Conservation (phyloP, 2,329 filamentous ascomycete species). For the Trichoderma lentiforme region DNA sequence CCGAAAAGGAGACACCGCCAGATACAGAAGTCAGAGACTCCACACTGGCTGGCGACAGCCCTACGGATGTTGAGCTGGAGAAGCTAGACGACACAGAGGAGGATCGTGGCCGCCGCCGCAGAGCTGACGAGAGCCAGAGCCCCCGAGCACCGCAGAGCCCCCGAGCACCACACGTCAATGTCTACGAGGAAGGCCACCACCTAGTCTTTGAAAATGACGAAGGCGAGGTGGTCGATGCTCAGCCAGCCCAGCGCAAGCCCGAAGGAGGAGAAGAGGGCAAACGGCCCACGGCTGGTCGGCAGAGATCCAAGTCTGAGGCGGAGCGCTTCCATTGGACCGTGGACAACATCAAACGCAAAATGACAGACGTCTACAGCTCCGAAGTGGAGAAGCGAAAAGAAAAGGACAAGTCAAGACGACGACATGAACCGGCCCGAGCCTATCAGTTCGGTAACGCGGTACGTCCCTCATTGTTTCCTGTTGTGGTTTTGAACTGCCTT, state of each 20-base stretch:
- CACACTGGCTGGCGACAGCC: constrained; percentile 32
- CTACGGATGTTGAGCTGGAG: constrained; percentile 31
- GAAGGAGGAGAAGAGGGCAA: constrained; percentile 9
- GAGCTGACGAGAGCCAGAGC: neutral
- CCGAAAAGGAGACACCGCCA: constrained; percentile 32
- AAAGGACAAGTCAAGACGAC: constrained; percentile 58
- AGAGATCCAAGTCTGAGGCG: constrained; percentile 12
- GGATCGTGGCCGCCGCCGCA: constrained; percentile 19
- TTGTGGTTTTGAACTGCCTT: neutral
- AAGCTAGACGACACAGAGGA: constrained; percentile 23
- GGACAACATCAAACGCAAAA: constrained; percentile 45
- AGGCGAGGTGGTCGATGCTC: constrained; percentile 74
- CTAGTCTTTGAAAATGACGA: constrained; percentile 81
- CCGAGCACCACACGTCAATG: constrained; percentile 49
- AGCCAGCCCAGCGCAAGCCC: constrained; percentile 32
- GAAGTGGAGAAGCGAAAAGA: constrained; percentile 61
- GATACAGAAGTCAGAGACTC: constrained; percentile 32
- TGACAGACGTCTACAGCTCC: constrained; percentile 54
- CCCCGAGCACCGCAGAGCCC: constrained; percentile 18
- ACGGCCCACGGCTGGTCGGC: constrained; percentile 18
- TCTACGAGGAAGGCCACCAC: constrained; percentile 77
- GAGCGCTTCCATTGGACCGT: constrained; percentile 31
- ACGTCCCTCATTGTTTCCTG: constrained; percentile 29
- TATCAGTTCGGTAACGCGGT: constrained; percentile 82
- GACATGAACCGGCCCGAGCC: constrained; percentile 70